These are phyloP conservation scores for Epichloe uncinata DNA, from an alignment of 2,329 filamentous ascomycete species.

Conservation along the genomic window DNA sequence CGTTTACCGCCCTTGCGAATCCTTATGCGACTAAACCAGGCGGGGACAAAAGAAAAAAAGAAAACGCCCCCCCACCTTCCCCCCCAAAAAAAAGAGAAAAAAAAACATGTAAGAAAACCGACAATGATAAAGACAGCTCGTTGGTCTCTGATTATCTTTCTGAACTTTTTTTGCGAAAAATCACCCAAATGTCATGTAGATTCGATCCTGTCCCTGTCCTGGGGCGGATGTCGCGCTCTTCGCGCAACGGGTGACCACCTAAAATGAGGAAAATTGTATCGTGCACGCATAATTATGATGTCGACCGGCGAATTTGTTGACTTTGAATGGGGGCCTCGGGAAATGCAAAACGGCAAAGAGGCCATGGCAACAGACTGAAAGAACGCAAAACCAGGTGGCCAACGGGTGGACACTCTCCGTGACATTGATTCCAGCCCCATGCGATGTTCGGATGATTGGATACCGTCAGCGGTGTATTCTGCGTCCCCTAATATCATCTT, in stretches of 20 bases:
- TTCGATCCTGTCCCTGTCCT: not conserved
- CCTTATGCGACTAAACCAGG: not conserved
- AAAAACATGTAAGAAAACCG: not conserved
- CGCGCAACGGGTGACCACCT: not conserved
- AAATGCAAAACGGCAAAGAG: constrained; percentile 6
- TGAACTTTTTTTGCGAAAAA: constrained; percentile 2
- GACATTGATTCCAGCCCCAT: not conserved
- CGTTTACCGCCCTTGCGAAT: too few relatives aligned
- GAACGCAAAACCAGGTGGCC: not conserved
- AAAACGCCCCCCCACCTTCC: not conserved
- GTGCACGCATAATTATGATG: constrained; percentile 3
- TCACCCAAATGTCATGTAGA: constrained; percentile 5
- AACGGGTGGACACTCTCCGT: not conserved
- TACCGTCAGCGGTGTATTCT: constrained; percentile 4
- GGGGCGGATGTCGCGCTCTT: too few relatives aligned
- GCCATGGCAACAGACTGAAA: not conserved
- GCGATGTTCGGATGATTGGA: not conserved
- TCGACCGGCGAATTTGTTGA: constrained; percentile 6
- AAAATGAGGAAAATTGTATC: constrained; percentile 1
- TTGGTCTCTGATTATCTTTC: constrained; percentile 4
- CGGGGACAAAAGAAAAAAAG: not conserved
- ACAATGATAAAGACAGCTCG: not conserved
- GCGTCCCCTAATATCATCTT: constrained; percentile 16
- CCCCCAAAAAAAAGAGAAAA: not conserved
- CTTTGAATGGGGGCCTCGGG: constrained; percentile 1